A percentile compares a stretch with the other conserved stretches of the same genome.
phyloP scores from a whole-genome alignment of 1,284 basidiomycete genomes.

The Pisolithus thermaeus region DNA sequence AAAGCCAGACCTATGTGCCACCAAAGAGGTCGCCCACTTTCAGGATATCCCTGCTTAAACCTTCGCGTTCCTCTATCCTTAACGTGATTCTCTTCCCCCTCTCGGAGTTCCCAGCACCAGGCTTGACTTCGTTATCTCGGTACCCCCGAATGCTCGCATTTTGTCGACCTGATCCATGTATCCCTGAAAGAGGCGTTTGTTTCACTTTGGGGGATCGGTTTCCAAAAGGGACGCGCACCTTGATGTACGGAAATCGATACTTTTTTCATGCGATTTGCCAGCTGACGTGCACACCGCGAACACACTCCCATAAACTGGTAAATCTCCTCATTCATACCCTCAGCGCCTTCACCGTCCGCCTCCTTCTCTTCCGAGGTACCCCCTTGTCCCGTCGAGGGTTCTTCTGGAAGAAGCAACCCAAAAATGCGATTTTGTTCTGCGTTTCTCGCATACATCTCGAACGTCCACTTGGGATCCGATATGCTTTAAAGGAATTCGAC shows the following conservation, averaged over 20 bases:
- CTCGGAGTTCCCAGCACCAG: slow-evolving; percentile 81
- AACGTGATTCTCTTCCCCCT: slow-evolving; percentile 85
- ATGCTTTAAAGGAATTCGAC: slow-evolving; percentile 77
- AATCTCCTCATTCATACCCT: slow-evolving; percentile 70
- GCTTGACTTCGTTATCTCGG: slow-evolving; percentile 98
- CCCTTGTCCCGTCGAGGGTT: slow-evolving; percentile 30
- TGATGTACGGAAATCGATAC: slow-evolving; percentile 98
- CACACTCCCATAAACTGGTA: slow-evolving; percentile 87
- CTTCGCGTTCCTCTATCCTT: slow-evolving; percentile 90
- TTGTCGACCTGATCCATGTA: slow-evolving; percentile 97
- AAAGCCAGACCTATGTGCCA: not conserved
- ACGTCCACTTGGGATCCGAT: slow-evolving; percentile 89
- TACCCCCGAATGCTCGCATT: slow-evolving; percentile 95
- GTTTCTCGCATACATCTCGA: slow-evolving; percentile 82
- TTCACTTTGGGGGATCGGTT: not conserved
- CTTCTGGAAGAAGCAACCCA: slow-evolving; percentile 56
- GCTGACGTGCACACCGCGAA: slow-evolving; percentile 80
- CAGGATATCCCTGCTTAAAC: slow-evolving; percentile 90
- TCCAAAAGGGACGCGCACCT: slow-evolving; percentile 44
- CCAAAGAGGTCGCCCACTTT: slow-evolving; percentile 50
- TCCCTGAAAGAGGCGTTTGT: slow-evolving; percentile 48
- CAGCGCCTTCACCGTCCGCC: slow-evolving; percentile 20
- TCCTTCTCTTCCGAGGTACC: slow-evolving; percentile 25
- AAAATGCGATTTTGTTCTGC: slow-evolving; percentile 81
- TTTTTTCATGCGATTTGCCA: slow-evolving; percentile 94